A percentile compares a stretch with the other conserved stretches of the same genome.
phyloP scores from a whole-genome alignment of 1,139 yeast genomes.

The Nakaseomyces uthaithaninus region DNA sequence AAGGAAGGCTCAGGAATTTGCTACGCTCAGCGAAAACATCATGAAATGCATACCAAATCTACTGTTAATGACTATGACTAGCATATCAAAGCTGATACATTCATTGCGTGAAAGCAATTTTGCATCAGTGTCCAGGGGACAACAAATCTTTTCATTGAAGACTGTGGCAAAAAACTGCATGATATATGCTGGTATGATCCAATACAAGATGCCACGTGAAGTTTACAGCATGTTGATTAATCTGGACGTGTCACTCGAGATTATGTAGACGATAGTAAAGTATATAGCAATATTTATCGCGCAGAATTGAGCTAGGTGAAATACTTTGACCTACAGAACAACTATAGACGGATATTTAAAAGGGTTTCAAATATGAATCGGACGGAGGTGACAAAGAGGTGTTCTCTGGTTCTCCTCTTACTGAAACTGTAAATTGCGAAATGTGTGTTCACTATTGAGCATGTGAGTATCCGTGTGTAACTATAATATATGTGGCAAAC shows the following conservation, averaged over 20 bases:
- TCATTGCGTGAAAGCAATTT: constrained; percentile 40
- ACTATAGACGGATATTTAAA: too few relatives aligned
- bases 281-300: too few relatives aligned
- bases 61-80: constrained; percentile 73
- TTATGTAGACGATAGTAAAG: too few relatives aligned
- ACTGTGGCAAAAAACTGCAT: constrained; percentile 76
- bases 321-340: too few relatives aligned
- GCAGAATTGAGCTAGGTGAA: too few relatives aligned
- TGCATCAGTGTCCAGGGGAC: constrained; percentile 40
- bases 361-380: too few relatives aligned
- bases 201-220: constrained; percentile 90
- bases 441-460: too few relatives aligned
- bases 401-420: too few relatives aligned
- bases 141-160: constrained; percentile 50
- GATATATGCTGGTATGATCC: constrained; percentile 94
- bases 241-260: constrained; percentile 45
- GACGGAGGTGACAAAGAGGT: too few relatives aligned
- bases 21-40: constrained; percentile 58
- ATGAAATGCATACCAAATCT: constrained; percentile 75
- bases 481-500: too few relatives aligned
- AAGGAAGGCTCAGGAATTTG: constrained; percentile 48
- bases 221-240: constrained; percentile 67
- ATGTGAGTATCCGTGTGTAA: too few relatives aligned
- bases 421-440: too few relatives aligned
- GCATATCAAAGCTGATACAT: constrained; percentile 55